Evolutionary conservation across 768 basidiomycete genomes (phyloP).

Genomic region (Pleurotus giganteus): DNA sequence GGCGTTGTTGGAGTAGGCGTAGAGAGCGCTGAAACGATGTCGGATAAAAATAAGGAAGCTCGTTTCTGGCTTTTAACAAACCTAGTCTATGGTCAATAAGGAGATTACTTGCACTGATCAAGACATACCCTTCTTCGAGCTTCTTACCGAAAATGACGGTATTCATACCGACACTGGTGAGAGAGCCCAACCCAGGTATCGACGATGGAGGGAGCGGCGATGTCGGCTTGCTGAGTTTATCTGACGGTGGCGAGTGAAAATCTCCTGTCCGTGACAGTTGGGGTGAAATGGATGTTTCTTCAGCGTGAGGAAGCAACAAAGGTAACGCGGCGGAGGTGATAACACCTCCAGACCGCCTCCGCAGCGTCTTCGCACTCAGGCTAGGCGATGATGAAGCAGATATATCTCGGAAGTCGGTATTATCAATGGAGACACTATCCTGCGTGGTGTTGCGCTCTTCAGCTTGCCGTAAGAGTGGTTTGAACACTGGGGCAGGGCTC

Average conservation of each 20-base stretch:
- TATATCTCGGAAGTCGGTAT: background rate
- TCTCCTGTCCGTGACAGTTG: too few species aligned
- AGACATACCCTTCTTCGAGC: slow-evolving; percentile 58
- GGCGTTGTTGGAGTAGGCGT: slow-evolving; percentile 32
- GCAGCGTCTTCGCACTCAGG: slow-evolving; percentile 14
- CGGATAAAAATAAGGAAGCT: slow-evolving; percentile 62
- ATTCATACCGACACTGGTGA: slow-evolving; percentile 31
- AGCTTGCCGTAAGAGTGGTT: slow-evolving; percentile 23
- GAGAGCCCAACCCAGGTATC: slow-evolving; percentile 37
- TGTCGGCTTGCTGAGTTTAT: slow-evolving; percentile 6
- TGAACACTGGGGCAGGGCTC: slow-evolving; percentile 48
- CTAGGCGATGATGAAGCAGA: background rate
- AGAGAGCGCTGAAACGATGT: slow-evolving; percentile 48
- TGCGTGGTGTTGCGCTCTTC: slow-evolving; percentile 15
- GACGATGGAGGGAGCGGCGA: slow-evolving; percentile 32
- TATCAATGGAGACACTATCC: background rate
- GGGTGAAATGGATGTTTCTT: background rate
- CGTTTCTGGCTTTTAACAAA: slow-evolving; percentile 68
- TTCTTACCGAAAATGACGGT: slow-evolving; percentile 56
- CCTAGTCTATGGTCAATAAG: slow-evolving; percentile 30
- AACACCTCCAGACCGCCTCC: slow-evolving; percentile 22
- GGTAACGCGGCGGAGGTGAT: background rate
- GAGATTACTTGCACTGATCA: background rate
- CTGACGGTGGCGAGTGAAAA: background rate
- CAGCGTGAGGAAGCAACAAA: background rate